Base-by-base conservation (phyloP, 805 yeast species). In the Starmerella vaccinii region DNA sequence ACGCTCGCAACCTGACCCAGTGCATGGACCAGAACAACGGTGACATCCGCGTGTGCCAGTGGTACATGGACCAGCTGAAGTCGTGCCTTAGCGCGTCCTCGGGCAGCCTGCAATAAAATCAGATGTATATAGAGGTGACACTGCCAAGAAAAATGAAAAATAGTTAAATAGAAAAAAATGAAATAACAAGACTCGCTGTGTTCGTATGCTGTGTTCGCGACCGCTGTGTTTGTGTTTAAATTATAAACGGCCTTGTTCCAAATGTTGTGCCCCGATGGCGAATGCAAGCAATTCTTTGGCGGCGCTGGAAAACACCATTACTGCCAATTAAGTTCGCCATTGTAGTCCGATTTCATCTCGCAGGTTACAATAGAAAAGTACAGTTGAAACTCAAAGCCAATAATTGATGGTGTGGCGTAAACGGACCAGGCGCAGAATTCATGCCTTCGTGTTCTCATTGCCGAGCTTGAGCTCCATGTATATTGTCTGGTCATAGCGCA, bases 1-100 rank as follows among this genome's bases (percentile, higher is more conserved):
- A 88, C 66, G 97, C 98, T 49, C 83, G 92, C 74, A 80, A 78
- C 71, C 87, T 92, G 74, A 90, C 98, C 59, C 84, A 85, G 75
- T 92, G 98, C 75, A 74, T 92, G 65, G 92, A 84, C 65, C 95
- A 87, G 61, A 87, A 92, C 72, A 74, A 76, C 59, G 98, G 98
- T 61, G 88, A 92, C 78, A 84, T 86, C 86, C 96, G 89, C 72
- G 82, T 84, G 60, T 92, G 98, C 73, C 97, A 89, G 65, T 92
- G 78, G 78, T 92, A 92, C 72, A 76, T 92, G 71, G 97, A 92
- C 73, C 97, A 90, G 74, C 81, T 92, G 69, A 90, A 85, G 75
- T 94, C 97, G 19, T 92, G 98, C 71, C 97, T 92, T 73, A 87
- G 84, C 70, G 95, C 96, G 61, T 85, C 60, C 9, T 39, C 49